phyloP scores from a whole-genome alignment of 345 rosid species.

The Heritiera fomes region DNA sequence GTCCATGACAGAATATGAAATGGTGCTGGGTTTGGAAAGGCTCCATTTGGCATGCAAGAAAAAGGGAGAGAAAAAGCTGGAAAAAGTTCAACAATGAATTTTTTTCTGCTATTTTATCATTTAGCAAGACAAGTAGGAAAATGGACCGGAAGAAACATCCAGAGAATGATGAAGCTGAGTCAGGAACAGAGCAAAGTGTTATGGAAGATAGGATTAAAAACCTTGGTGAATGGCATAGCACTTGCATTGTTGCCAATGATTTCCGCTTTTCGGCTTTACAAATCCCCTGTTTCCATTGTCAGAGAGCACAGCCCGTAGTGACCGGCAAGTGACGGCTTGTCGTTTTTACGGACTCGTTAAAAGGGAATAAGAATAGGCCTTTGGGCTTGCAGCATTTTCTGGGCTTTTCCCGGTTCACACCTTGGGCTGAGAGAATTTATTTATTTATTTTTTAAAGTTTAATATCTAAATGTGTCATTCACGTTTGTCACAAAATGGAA shows the following conservation, averaged over 20 bases:
- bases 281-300: not conserved
- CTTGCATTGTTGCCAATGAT: not conserved
- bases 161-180: not conserved
- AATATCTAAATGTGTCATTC: no score
- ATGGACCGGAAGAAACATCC: not conserved
- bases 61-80: not conserved
- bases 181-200: slow-evolving; percentile 8
- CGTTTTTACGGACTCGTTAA: not conserved
- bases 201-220: slow-evolving; percentile 13
- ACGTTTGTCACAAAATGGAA: no score
- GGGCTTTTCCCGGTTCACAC: not conserved
- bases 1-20: not conserved
- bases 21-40: not conserved
- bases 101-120: not conserved
- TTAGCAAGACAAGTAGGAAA: not conserved
- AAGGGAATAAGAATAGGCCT: not conserved
- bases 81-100: not conserved
- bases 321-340: slow-evolving; percentile 12
- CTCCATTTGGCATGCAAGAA: not conserved
- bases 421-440: no score
- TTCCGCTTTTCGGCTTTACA: slow-evolving; percentile 1
- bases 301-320: not conserved
- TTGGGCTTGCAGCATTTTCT: not conserved
- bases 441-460: no score
- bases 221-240: not conserved